Evolutionary conservation across 2,329 filamentous ascomycete species (phyloP).

Genomic region (Dactylonectria estremocensis): DNA sequence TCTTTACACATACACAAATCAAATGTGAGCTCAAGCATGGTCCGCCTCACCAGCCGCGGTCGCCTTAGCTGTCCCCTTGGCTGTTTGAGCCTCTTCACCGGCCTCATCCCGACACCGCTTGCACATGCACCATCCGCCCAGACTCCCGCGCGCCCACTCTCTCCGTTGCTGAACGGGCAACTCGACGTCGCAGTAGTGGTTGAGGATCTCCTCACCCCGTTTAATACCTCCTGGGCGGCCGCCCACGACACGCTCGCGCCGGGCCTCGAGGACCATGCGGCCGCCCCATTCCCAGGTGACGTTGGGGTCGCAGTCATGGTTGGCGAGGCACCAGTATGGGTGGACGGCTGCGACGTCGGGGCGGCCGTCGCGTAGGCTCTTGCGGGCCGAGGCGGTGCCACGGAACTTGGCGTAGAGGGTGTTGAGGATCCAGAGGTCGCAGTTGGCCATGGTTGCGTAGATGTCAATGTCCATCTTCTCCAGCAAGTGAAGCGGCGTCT

Average conservation of each 20-base stretch:
- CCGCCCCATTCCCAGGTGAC: conserved; percentile 95
- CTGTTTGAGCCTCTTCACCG: conserved; percentile 71
- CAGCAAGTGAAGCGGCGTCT: conserved; percentile 81
- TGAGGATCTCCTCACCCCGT: conserved; percentile 87
- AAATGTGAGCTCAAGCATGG: conserved; percentile 25
- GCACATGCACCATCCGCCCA: conserved; percentile 93
- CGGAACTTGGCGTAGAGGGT: conserved; percentile 94
- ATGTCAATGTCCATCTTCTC: conserved; percentile 90
- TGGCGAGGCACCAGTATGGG: conserved; percentile 95
- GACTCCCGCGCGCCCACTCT: conserved; percentile 89
- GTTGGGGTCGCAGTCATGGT: conserved; percentile 96
- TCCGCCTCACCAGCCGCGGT: conserved; percentile 53
- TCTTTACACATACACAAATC: background rate
- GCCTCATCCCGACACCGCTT: conserved; percentile 84
- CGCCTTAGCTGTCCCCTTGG: conserved; percentile 67
- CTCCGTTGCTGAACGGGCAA: conserved; percentile 84
- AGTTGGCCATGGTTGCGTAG: conserved; percentile 70
- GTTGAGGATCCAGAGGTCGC: conserved; percentile 89
- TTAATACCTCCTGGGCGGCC: conserved; percentile 73
- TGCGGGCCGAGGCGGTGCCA: conserved; percentile 89
- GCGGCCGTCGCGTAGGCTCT: conserved; percentile 82
- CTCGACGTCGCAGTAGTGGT: conserved; percentile 93
- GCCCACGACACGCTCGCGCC: conserved; percentile 70
- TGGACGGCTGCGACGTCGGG: conserved; percentile 95
- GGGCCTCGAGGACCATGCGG: conserved; percentile 78